These are phyloP conservation scores for Coprinellus micaceus DNA, from an alignment of 768 basidiomycete genomes.

Conservation along the genomic window DNA sequence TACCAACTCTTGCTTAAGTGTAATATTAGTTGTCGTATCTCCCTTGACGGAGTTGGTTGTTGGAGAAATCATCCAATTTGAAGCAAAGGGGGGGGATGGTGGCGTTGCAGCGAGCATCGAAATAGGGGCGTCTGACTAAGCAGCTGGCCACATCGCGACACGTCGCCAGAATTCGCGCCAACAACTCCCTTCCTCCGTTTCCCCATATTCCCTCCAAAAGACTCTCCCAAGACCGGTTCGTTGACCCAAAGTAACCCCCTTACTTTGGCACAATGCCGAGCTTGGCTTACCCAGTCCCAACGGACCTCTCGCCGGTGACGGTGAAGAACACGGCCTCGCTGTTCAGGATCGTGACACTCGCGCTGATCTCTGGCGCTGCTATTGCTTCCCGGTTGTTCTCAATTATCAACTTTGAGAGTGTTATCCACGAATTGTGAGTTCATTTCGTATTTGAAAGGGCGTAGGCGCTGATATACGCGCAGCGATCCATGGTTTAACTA, in stretches of 20 bases:
- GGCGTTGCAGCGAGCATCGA: no score
- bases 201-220: neutral
- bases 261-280: conserved; percentile 53
- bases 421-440: conserved; percentile 97
- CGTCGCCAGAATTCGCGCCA: neutral
- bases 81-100: no score
- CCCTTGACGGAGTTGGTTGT: no score
- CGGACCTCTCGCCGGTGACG: conserved; percentile 63
- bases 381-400: conserved; percentile 96
- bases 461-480: conserved; percentile 14
- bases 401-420: conserved; percentile 97
- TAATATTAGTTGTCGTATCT: no score
- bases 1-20: neutral
- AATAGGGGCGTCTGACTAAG: neutral
- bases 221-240: neutral
- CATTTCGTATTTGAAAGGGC: conserved; percentile 2
- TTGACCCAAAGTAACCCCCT: neutral
- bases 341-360: conserved; percentile 85
- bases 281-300: conserved; percentile 67
- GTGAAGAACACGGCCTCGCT: conserved; percentile 87
- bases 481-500: conserved; percentile 99
- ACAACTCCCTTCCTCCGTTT: neutral
- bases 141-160: conserved; percentile 5
- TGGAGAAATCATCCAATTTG: no score
- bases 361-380: conserved; percentile 89